Evolutionary conservation across 2,329 filamentous ascomycete species (phyloP).

Genomic region (Microdochium nivale): DNA sequence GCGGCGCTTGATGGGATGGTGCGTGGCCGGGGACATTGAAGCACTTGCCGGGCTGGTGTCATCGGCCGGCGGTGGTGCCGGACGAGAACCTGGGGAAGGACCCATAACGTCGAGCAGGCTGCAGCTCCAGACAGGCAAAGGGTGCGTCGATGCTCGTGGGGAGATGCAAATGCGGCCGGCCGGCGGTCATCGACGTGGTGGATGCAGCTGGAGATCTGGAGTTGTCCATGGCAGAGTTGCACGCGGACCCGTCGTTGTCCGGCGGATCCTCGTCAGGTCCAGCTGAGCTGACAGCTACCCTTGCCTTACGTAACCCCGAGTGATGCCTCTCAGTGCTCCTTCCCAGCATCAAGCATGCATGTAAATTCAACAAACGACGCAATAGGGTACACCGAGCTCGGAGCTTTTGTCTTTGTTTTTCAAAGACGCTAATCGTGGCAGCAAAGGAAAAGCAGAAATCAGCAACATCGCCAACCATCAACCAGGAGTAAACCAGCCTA

Average conservation of each 20-base stretch:
- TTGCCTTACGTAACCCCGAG: not conserved
- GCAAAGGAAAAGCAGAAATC: not conserved
- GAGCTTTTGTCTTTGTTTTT: not conserved
- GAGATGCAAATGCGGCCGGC: not conserved
- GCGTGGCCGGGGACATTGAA: not conserved
- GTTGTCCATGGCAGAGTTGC: not conserved
- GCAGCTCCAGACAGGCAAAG: not conserved
- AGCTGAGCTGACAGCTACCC: not conserved
- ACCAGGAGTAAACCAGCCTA: not conserved
- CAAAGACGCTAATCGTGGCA: too few relatives aligned
- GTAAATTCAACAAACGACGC: too few relatives aligned
- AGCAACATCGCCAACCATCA: not conserved
- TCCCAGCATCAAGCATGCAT: too few relatives aligned
- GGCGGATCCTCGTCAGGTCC: not conserved
- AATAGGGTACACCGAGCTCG: not conserved
- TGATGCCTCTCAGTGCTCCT: too few relatives aligned
- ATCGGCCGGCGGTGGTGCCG: not conserved
- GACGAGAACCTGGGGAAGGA: not conserved
- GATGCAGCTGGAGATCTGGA: not conserved
- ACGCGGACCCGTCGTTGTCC: not conserved
- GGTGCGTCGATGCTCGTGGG: not conserved
- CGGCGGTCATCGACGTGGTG: conserved; percentile 1
- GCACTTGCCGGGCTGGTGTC: not conserved
- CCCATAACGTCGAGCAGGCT: not conserved
- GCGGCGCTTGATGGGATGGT: not conserved